phyloP scores from a whole-genome alignment of 768 basidiomycete genomes.

The Leccinum longicurvipes region DNA sequence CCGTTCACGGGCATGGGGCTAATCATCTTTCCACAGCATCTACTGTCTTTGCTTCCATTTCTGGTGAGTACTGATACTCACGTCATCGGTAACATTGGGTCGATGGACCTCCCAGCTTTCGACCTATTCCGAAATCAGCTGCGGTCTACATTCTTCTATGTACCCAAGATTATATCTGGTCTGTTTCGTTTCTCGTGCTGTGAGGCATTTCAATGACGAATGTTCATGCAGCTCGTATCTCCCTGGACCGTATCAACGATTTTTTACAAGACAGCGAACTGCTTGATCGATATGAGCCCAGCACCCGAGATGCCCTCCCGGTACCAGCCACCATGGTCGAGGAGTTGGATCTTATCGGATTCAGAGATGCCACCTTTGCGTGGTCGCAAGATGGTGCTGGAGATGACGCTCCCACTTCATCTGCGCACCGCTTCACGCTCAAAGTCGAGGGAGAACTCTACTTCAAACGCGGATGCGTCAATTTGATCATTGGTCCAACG shows the following conservation, averaged over 20 bases:
- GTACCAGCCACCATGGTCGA: not conserved
- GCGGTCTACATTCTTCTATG: not conserved
- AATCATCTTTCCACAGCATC: not conserved
- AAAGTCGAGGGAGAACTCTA: not conserved
- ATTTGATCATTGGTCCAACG: conserved; percentile 2
- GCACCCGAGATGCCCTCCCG: not conserved
- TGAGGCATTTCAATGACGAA: no score
- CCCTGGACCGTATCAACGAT: conserved; percentile 3
- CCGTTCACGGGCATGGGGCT: not conserved
- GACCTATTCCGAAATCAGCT: not conserved
- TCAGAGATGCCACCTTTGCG: conserved; percentile 1
- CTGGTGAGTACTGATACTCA: not conserved
- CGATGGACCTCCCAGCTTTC: not conserved
- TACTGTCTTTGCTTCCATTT: conserved; percentile 2
- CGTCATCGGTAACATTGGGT: no score
- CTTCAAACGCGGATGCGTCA: not conserved
- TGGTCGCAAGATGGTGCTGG: not conserved
- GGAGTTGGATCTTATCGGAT: not conserved
- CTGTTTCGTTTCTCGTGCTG: not conserved
- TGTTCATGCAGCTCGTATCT: not conserved
- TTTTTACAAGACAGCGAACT: conserved; percentile 1
- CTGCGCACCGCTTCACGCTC: not conserved
- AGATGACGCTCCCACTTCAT: not conserved
- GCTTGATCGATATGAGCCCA: not conserved
- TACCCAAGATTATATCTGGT: conserved; percentile 1